Conservation (phyloP, 2,329 filamentous ascomycete genomes). For the Albophoma yamanashiensis region DNA sequence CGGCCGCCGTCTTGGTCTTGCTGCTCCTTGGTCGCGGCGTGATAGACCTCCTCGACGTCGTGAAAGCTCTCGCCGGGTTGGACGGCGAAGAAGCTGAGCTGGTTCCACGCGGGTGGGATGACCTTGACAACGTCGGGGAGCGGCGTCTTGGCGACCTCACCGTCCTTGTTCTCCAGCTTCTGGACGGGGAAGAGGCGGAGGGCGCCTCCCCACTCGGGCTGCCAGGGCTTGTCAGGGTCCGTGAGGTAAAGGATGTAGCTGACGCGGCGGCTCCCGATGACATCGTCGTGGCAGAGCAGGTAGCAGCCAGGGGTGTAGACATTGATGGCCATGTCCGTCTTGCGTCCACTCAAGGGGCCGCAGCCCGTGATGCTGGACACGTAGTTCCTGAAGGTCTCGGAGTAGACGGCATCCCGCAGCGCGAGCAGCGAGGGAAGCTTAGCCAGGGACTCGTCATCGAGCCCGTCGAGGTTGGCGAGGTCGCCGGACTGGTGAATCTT, state of each 20-base stretch:
- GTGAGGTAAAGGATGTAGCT: slow-evolving; percentile 97
- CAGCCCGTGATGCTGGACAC: slow-evolving; percentile 77
- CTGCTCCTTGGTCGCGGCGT: slow-evolving; percentile 47
- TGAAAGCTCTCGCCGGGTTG: slow-evolving; percentile 98
- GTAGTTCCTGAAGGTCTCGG: slow-evolving; percentile 77
- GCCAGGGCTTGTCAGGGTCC: slow-evolving; percentile 84
- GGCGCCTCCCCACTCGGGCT: slow-evolving; percentile 85
- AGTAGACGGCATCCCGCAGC: slow-evolving; percentile 93
- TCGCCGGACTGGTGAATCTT: slow-evolving; percentile 99
- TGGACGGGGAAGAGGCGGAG: slow-evolving; percentile 73
- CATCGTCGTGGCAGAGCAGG: slow-evolving; percentile 93
- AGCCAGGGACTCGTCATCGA: slow-evolving; percentile 74
- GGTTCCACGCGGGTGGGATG: slow-evolving; percentile 94
- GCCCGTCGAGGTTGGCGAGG: slow-evolving; percentile 88
- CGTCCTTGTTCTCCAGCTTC: slow-evolving; percentile 49
- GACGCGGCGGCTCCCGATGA: slow-evolving; percentile 90
- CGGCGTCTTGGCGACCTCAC: slow-evolving; percentile 69
- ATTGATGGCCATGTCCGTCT: slow-evolving; percentile 99
- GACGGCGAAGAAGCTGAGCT: slow-evolving; percentile 95
- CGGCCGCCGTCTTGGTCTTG: slow-evolving; percentile 60
- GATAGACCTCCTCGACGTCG: slow-evolving; percentile 96
- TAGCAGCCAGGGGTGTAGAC: slow-evolving; percentile 96
- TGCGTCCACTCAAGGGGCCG: slow-evolving; percentile 78
- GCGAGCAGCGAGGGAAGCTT: slow-evolving; percentile 82
- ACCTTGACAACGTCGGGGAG: slow-evolving; percentile 66